Percentiles rank a stretch among this genome's conserved stretches.
These are phyloP conservation scores for Fomitopsis schrenkii DNA, from an alignment of 1,284 basidiomycete genomes.

Conservation along the genomic window DNA sequence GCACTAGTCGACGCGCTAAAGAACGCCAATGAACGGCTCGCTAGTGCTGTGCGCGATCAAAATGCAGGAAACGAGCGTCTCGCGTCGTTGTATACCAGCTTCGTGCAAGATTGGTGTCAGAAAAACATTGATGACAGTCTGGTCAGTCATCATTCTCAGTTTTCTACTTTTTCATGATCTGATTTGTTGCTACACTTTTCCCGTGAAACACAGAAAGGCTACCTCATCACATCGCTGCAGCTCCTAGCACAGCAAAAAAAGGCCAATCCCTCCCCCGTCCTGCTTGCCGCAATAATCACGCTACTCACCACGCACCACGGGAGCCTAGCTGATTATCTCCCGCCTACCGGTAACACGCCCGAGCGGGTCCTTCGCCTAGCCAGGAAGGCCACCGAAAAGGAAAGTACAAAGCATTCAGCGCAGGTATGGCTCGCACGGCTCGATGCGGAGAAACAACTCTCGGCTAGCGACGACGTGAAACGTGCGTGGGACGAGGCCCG, in stretches of 20 bases:
- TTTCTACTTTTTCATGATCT: not conserved
- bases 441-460: slow-evolving; percentile 36
- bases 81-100: slow-evolving; percentile 47
- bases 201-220: slow-evolving; percentile 37
- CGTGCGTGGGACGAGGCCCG: slow-evolving; percentile 42
- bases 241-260: slow-evolving; percentile 34
- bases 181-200: slow-evolving; percentile 1
- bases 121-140: slow-evolving; percentile 45
- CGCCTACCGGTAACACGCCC: slow-evolving; percentile 26
- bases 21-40: slow-evolving; percentile 55
- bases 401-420: slow-evolving; percentile 26
- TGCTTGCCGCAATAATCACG: slow-evolving; percentile 45
- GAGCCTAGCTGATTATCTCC: slow-evolving; percentile 19
- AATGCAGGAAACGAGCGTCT: slow-evolving; percentile 29
- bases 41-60: slow-evolving; percentile 25
- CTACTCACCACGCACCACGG: slow-evolving; percentile 30
- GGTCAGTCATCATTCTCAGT: slow-evolving; percentile 37
- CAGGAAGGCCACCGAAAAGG: slow-evolving; percentile 37
- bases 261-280: slow-evolving; percentile 27
- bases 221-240: slow-evolving; percentile 50
- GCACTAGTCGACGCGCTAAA: slow-evolving; percentile 54
- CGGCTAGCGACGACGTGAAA: slow-evolving; percentile 20
- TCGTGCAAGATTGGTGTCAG: slow-evolving; percentile 53
- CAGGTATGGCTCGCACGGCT: slow-evolving; percentile 53
- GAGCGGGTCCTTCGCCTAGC: slow-evolving; percentile 37